phyloP scores from a whole-genome alignment of 2,329 filamentous ascomycete species.

The Monilinia polystroma region DNA sequence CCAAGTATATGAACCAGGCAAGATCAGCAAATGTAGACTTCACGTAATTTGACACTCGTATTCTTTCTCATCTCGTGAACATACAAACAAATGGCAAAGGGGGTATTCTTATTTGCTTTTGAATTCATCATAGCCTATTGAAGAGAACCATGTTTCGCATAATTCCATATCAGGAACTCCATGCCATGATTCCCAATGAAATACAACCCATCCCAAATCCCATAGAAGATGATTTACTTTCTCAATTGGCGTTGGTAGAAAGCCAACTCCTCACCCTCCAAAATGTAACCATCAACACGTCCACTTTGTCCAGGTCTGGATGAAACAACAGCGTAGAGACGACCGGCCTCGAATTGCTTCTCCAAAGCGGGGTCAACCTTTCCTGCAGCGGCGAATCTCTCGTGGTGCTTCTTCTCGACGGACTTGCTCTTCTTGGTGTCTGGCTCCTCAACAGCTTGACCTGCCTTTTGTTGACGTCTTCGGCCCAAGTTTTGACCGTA shows the following conservation, averaged over 20 bases:
- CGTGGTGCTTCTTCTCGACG: slow-evolving; percentile 95
- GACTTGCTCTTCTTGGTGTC: slow-evolving; percentile 89
- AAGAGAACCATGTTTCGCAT: slow-evolving; percentile 30
- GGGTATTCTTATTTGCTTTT: slow-evolving; percentile 36
- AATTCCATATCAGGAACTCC: slow-evolving; percentile 37
- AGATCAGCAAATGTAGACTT: neutral
- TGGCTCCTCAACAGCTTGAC: slow-evolving; percentile 46
- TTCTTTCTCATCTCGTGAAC: neutral
- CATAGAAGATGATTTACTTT: slow-evolving; percentile 67
- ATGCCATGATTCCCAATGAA: slow-evolving; percentile 39
- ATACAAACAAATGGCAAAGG: slow-evolving; percentile 20
- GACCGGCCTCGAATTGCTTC: slow-evolving; percentile 99
- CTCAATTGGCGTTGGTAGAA: slow-evolving; percentile 99
- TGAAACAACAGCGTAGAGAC: slow-evolving; percentile 89
- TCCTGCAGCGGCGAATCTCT: slow-evolving; percentile 75
- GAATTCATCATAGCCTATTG: slow-evolving; percentile 34
- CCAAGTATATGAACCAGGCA: too few relatives aligned
- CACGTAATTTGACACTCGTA: slow-evolving; percentile 10
- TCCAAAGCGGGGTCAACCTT: slow-evolving; percentile 93
- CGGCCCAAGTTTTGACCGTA: slow-evolving; percentile 90
- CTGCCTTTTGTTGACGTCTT: slow-evolving; percentile 79
- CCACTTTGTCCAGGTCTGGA: slow-evolving; percentile 96
- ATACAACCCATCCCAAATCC: slow-evolving; percentile 36
- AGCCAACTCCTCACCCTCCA: slow-evolving; percentile 98
- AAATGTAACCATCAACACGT: slow-evolving; percentile 93